phyloP scores from a whole-genome alignment of 345 rosid genomes.

The Ricinus communis region DNA sequence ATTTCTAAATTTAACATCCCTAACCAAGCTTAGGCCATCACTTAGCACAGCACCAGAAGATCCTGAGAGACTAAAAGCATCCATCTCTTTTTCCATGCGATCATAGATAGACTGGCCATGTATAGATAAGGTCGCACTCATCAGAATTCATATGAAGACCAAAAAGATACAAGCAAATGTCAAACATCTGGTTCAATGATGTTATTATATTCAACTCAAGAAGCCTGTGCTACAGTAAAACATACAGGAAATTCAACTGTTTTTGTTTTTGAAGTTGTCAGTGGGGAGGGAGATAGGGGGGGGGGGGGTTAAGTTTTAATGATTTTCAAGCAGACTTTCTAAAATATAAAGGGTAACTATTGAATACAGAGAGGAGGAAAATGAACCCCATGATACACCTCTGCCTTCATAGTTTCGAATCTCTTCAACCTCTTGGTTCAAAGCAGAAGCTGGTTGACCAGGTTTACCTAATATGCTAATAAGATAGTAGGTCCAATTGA shows the following conservation, averaged over 20 bases:
- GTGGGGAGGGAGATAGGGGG: background rate
- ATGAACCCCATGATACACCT: background rate
- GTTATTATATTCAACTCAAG: background rate
- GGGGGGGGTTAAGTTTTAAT: background rate
- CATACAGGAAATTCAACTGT: background rate
- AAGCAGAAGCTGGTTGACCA: background rate
- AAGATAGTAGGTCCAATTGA: background rate
- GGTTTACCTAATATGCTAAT: slow-evolving; percentile 2
- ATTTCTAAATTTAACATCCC: slow-evolving; percentile 46
- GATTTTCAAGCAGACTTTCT: background rate
- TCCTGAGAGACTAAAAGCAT: slow-evolving; percentile 49
- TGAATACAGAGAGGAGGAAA: background rate
- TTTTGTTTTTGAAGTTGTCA: background rate
- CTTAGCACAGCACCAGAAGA: slow-evolving; percentile 35
- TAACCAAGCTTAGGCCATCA: slow-evolving; percentile 34
- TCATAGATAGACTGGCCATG: slow-evolving; percentile 66
- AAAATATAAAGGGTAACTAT: background rate
- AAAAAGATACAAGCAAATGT: background rate
- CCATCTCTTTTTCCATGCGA: slow-evolving; percentile 74
- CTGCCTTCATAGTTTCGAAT: background rate
- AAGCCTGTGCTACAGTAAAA: background rate
- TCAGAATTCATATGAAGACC: slow-evolving; percentile 23
- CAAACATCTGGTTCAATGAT: background rate
- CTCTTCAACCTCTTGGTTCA: background rate
- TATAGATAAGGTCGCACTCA: slow-evolving; percentile 21